Base-by-base conservation (phyloP, 1,284 basidiomycete species). In the Moesziomyces globuligerus region DNA sequence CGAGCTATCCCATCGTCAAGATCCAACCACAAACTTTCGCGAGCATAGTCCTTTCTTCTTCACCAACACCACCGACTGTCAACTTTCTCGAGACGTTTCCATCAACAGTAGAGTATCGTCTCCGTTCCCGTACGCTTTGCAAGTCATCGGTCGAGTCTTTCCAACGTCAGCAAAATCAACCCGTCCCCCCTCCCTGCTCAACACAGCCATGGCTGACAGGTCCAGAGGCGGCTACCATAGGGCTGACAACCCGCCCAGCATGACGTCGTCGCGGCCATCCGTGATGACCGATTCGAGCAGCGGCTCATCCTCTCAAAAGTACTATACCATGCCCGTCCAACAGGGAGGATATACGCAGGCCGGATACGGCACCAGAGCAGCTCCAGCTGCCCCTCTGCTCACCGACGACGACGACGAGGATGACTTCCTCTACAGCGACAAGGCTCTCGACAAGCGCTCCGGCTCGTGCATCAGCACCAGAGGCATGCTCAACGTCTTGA, bases 401-500 rank as follows among this genome's bases (percentile, higher is more conserved):
- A 54, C 53, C 2, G 68, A 62, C 29, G 54, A 71, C 1, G 68
- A 71, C 9, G 68, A 66, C 28, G 68, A 66, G 3, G 68, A 71
- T 29, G 68, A 71, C 55, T 71, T 51, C 25, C 62, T 71, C 11
- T 66, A 71, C 42, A 37, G 42, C 20, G 68, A 61, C 48, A 56
- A 55, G 36, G 62, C 50, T 1, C 54, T 61, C 11, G 61, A 57
- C 40, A 47, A 49, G 13, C 56, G 55, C 36, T 57, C 57, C 8
- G 47, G 55, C 34, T 44, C 48, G 2, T 70, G 68, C 38, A 54
- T 72, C 56, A 56, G 59, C 26, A 37, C 41, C 23, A 64, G 76
- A n/a, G 80, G 78, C 6, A n/a, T 76, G 1, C 68, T 79, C 39
- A 81, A 81, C 38, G 64, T 76, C 21, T 46, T 70, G 29, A 79